Base-by-base conservation (phyloP, 2,329 filamentous ascomycete species). In the Blumeria hordei region DNA sequence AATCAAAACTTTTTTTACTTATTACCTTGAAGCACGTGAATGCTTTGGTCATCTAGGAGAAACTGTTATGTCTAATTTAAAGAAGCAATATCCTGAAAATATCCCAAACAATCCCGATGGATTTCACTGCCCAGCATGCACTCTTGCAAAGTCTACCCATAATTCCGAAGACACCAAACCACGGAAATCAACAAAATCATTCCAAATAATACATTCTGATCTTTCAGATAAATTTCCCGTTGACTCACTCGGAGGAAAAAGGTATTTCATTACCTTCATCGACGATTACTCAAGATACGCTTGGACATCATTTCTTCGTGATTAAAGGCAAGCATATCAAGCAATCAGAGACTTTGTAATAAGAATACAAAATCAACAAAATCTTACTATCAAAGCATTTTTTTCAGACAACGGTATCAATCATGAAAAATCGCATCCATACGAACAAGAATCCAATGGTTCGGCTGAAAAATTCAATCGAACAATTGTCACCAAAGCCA, bases 401-500 rank as follows among this genome's bases (percentile, higher is more conserved):
- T 36, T 51, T 28, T 51, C 49, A 7, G 49, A 51, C 32, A 51
- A 51, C 12, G 49, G 49, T 16, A 51, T 51, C 21, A 34, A 36
- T 51, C 49, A 51, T n/a, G 28, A 51, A 51, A 51, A 51, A 7
- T 51, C 49, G 28, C 32, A 32, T 35, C 49, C 32, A 51, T 51
- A 51, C 14, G 8, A 51, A n/a, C 49, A 51, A 12, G 49, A 36
- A 36, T 51, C 32, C 28, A 51, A 51, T 36, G 49, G 32, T 11
- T 3, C 21, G 10, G 6, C 18, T 10, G 16, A 50, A 33, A 50
- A 28, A 50, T 50, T 50, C 21, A 45, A 45, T 16, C n/a, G 45
- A 14, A 47, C 43, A n/a, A 47, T 32, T 50, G 45, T 50, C 16
- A 50, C 45, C 1, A 50, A 50, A 50, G 7, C 9, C 9, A 50